A percentile compares a stretch with the other conserved stretches of the same genome.
phyloP scores from a whole-genome alignment of 2,329 filamentous ascomycete genomes.

The Verticillium nonalfalfae region DNA sequence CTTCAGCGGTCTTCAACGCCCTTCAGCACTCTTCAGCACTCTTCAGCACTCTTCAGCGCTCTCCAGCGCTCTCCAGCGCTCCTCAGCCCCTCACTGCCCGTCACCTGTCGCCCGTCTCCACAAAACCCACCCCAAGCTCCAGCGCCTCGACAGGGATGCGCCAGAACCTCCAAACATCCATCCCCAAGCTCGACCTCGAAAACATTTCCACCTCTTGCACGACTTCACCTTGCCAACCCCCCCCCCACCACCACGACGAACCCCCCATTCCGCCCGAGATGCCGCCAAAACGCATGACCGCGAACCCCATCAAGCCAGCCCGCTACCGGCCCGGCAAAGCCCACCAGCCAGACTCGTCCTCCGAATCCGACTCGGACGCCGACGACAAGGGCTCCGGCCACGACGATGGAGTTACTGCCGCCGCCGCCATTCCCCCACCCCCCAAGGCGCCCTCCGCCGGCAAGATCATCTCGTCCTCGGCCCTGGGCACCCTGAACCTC shows the following conservation, averaged over 20 bases:
- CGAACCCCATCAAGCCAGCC: conserved; percentile 73
- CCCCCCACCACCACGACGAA: not conserved
- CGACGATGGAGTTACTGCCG: conserved; percentile 14
- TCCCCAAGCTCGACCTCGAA: not conserved
- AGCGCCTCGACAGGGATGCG: not conserved
- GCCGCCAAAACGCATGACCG: conserved; percentile 85
- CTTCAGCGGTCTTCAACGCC: too few species aligned
- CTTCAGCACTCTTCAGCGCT: too few species aligned
- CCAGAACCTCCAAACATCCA: not conserved
- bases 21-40: too few species aligned
- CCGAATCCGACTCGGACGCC: conserved; percentile 41
- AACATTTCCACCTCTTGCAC: not conserved
- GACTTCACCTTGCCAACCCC: not conserved
- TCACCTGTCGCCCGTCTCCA: not conserved
- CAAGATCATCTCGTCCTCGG: conserved; percentile 49
- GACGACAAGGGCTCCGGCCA: conserved; percentile 27
- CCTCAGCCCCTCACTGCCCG: not conserved
- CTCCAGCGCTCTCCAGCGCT: too few species aligned
- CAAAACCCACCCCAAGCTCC: not conserved
- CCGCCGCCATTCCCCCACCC: conserved; percentile 38
- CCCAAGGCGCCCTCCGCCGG: conserved; percentile 52
- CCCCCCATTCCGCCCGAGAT: conserved; percentile 23
- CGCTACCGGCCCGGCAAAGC: conserved; percentile 85
- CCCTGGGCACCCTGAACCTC: conserved; percentile 45
- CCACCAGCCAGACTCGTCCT: conserved; percentile 44